Evolutionary conservation across 768 basidiomycete species (phyloP), one percentile per base, ranked within the genome.

Genomic region (Amanita thiersii): DNA sequence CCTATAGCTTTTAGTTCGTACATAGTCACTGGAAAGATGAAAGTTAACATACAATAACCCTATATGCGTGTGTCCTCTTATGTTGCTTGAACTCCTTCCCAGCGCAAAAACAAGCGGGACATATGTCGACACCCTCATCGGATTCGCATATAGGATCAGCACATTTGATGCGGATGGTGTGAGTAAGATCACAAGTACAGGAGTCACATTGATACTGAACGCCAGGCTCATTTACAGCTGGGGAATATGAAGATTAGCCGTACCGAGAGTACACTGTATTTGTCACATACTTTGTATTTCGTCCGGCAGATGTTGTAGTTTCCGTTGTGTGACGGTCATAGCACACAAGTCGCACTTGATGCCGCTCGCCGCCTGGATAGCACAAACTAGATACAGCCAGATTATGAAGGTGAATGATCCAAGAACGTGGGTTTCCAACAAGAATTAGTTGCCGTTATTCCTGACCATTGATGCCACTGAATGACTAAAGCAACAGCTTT

Each of bases 151-250:
- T 67, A 4, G 77, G 73, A 60, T 88, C 86, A 23, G 94, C 93
- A 57, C 94, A 99, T 62, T 93, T 92, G 57, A 99, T 90, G 47
- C 93, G 85, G 47, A 96, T 79, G n/a, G 88, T 88, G 57, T 97
- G 91, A 2, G 96, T 97, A 50, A 98, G 73, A 63, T 98, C 91
- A 62, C 79, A 76, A 48, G 66, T 66, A 61, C 93, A 94, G 10
- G 77, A 63, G 58, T 92, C 90, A 66, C 90, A 93, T 50, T 81
- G 73, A 50, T 86, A 85, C 55, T 87, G 81, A 25, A 84, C 68
- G 45, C 86, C 88, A 11, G 87, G 86, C 50, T 90, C 87, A 53
- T 77, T 85, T 40, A 86, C 75, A 50, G 78, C 81, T 85, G 50
- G 20, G 46, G 48, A 42, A 40, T 11, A 25, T n/a, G n/a, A 37